Evolutionary conservation across 768 basidiomycete genomes (phyloP).

Genomic region (Clavulina sp.): DNA sequence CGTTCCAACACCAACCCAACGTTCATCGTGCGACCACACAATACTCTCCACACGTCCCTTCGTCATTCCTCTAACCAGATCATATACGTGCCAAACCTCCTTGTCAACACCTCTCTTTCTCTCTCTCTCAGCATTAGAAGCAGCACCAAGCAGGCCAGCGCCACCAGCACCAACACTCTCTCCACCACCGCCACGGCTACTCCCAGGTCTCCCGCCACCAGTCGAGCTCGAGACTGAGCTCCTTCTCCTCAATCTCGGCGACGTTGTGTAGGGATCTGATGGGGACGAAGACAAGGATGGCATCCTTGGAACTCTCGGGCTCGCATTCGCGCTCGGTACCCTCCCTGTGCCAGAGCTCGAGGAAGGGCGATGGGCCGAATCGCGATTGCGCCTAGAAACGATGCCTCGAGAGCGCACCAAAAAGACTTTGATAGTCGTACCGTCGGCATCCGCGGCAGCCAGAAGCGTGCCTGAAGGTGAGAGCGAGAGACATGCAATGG

Average conservation of each 20-base stretch:
- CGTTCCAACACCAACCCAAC: conserved; percentile 56
- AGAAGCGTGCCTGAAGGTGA: conserved; percentile 8
- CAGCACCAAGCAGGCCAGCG: not conserved
- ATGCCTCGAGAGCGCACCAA: conserved; percentile 2
- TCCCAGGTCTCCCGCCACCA: not conserved
- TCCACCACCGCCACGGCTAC: not conserved
- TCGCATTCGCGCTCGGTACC: no score
- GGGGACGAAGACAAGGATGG: not conserved
- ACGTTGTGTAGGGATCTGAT: not conserved
- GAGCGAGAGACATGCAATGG: conserved; percentile 4
- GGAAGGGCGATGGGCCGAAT: not conserved
- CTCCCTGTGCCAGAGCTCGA: no score
- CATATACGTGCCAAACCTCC: conserved; percentile 38
- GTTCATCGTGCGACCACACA: conserved; percentile 36
- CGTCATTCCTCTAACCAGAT: conserved; percentile 55
- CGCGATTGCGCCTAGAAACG: not conserved
- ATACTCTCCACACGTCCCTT: conserved; percentile 41
- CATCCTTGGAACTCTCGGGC: not conserved
- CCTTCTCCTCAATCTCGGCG: conserved; percentile 1
- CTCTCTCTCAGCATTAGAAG: not conserved
- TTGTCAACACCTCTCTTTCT: not conserved
- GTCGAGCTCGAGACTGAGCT: conserved; percentile 1
- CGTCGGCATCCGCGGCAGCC: conserved; percentile 6
- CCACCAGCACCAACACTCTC: conserved; percentile 4
- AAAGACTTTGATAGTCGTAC: conserved; percentile 8